Percentiles rank a stretch among this genome's conserved stretches.
These are phyloP conservation scores for Turritis glabra DNA, from an alignment of 345 rosid species.

Conservation along the genomic window DNA sequence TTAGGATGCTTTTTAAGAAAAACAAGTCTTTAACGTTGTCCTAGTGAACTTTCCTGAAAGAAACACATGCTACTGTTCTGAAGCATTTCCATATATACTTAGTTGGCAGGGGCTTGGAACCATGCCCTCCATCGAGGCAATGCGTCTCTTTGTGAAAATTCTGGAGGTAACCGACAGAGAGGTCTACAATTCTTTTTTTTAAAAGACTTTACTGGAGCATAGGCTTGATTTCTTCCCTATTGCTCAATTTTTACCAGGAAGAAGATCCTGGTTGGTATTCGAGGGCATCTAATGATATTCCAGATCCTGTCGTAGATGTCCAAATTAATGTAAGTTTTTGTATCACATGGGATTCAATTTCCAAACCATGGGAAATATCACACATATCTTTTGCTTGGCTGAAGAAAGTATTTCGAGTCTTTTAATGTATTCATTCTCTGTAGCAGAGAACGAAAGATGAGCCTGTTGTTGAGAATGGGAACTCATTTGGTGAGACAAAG, in stretches of 20 bases:
- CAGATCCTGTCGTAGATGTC: conserved; percentile 69
- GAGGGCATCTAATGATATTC: conserved; percentile 70
- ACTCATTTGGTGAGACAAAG: conserved; percentile 64
- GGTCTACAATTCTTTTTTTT: background rate
- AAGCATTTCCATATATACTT: conserved; percentile 39
- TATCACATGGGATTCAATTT: conserved; percentile 15
- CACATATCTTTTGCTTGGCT: background rate
- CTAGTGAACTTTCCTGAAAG: conserved; percentile 1
- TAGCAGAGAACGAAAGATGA: conserved; percentile 65
- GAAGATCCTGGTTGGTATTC: conserved; percentile 99
- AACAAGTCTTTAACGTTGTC: background rate
- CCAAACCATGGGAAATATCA: conserved; percentile 3
- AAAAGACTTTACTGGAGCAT: background rate
- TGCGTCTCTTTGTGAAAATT: conserved; percentile 99
- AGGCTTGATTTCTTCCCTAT: conserved; percentile 25
- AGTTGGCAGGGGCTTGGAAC: conserved; percentile 98
- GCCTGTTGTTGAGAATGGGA: conserved; percentile 61
- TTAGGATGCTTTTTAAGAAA: background rate
- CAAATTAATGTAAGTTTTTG: conserved; percentile 61
- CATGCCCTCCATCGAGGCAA: conserved; percentile 94
- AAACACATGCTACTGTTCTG: conserved; percentile 15
- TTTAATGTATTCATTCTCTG: conserved; percentile 25
- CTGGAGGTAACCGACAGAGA: conserved; percentile 65
- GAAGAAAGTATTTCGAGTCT: conserved; percentile 21
- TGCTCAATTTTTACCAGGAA: conserved; percentile 55